phyloP scores from a whole-genome alignment of 75 land plant species.

The Cupressus sempervirens region DNA sequence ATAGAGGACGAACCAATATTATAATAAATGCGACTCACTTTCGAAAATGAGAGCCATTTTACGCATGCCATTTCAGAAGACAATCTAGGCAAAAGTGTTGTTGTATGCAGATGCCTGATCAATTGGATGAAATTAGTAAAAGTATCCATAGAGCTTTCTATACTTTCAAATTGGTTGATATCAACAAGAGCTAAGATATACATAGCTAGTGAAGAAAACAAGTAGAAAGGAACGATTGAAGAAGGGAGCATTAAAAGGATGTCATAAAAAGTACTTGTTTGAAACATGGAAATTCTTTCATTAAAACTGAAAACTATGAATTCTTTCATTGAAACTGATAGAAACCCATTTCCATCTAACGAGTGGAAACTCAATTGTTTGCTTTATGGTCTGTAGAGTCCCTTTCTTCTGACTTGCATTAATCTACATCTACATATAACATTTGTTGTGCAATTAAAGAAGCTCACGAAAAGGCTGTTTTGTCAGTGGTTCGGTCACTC shows the following conservation, averaged over 20 bases:
- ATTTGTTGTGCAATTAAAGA: background rate
- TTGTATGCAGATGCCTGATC: background rate
- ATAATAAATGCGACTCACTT: too few species aligned
- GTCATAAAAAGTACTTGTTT: background rate
- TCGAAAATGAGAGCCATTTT: too few species aligned
- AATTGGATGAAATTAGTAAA: background rate
- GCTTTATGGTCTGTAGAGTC: constrained; percentile 3
- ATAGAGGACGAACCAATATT: too few species aligned
- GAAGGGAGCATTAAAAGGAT: background rate
- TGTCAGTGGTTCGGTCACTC: constrained; percentile 5
- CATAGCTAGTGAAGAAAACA: background rate
- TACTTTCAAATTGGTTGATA: background rate
- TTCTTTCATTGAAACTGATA: background rate
- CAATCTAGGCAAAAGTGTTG: too few species aligned
- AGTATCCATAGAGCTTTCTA: background rate
- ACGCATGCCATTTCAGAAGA: too few species aligned
- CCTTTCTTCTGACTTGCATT: constrained; percentile 6
- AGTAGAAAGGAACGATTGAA: background rate
- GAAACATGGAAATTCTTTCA: background rate
- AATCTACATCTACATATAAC: background rate
- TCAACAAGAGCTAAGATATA: background rate
- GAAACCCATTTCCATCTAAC: background rate
- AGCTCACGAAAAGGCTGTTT: background rate
- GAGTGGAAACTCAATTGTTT: background rate
- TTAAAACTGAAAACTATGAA: too few species aligned